Evolutionary conservation across 176 grass and related monocot species (phyloP).

Genomic region (Rhipidocladum racemiflorum): DNA sequence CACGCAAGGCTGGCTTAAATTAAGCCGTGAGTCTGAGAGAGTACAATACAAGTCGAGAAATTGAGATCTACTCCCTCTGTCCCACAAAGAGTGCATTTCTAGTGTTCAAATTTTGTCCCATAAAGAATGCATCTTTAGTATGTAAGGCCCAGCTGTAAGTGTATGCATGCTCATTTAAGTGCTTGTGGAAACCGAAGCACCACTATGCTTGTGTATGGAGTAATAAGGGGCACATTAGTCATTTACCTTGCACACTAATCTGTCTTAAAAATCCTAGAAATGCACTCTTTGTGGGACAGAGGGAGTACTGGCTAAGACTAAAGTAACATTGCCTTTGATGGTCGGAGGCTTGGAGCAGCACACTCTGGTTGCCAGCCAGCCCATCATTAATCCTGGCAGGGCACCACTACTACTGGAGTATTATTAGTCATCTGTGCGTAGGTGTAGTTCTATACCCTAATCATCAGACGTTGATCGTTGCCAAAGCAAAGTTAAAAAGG

Average conservation of each 20-base stretch:
- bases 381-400: constrained; percentile 14
- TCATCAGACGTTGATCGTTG: constrained; percentile 35
- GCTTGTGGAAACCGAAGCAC: no score
- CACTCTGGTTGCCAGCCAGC: neutral
- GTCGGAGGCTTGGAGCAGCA: constrained; percentile 10
- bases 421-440: neutral
- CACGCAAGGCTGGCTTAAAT: constrained; percentile 29
- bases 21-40: neutral
- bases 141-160: no score
- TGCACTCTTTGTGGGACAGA: no score
- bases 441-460: constrained; percentile 12
- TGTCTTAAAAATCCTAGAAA: no score
- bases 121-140: no score
- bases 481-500: constrained; percentile 31
- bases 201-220: no score
- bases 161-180: no score
- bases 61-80: neutral
- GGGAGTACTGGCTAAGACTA: no score
- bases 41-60: constrained; percentile 6
- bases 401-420: neutral
- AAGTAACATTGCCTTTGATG: constrained; percentile 9
- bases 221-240: no score
- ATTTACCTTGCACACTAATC: no score
- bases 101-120: no score
- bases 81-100: no score